A percentile compares a stretch with the other conserved stretches of the same genome.
phyloP scores from a whole-genome alignment of 129 eudicot species.

The Dittrichia graveolens region DNA sequence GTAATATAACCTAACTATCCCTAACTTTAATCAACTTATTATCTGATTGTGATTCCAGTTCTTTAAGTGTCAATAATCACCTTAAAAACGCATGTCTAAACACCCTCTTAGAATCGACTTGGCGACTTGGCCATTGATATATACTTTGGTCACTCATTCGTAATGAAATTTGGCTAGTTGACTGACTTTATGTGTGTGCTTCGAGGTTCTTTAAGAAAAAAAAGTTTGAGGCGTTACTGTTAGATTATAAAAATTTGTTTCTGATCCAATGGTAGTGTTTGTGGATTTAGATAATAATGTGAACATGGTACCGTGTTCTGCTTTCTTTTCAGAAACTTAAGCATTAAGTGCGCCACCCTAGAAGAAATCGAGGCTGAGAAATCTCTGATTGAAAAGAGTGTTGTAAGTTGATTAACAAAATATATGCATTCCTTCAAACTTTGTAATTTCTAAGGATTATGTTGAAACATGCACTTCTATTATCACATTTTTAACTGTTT shows the following conservation, averaged over 20 bases:
- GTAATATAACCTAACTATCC: not conserved
- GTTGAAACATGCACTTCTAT: not conserved
- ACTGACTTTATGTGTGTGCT: not conserved
- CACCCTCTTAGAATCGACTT: constrained; percentile 3
- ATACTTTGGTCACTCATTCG: not conserved
- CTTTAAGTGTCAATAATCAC: not conserved
- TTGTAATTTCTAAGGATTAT: not conserved
- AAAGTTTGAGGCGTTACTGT: too few species aligned
- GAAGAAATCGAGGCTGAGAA: constrained; percentile 97
- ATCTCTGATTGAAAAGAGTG: constrained; percentile 61
- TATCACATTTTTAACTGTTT: not conserved
- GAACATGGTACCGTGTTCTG: not conserved
- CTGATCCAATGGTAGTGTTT: not conserved
- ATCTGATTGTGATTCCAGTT: not conserved
- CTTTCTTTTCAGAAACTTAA: constrained; percentile 51
- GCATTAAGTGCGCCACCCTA: constrained; percentile 69
- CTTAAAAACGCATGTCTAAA: not conserved
- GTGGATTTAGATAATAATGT: constrained; percentile 5
- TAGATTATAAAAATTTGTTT: not conserved
- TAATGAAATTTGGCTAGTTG: too few species aligned
- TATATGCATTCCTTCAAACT: not conserved
- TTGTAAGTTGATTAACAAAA: constrained; percentile 46
- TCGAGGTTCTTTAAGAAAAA: too few species aligned
- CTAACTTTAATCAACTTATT: not conserved
- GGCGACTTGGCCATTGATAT: not conserved